phyloP scores from a whole-genome alignment of 768 basidiomycete genomes.

The Paxillus ammoniavirescens region DNA sequence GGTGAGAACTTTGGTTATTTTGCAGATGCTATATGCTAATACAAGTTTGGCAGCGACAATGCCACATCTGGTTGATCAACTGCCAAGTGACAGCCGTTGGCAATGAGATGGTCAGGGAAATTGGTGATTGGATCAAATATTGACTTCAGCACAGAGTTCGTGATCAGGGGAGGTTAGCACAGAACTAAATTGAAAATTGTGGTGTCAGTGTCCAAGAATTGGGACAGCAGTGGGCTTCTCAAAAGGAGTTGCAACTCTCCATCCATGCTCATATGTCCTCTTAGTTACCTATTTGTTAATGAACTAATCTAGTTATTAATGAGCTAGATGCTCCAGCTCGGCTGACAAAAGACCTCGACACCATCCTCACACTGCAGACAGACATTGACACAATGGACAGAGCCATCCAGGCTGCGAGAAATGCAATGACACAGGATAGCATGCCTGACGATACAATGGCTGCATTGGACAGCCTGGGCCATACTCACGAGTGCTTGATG shows the following conservation, averaged over 20 bases:
- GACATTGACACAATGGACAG: slow-evolving; percentile 24
- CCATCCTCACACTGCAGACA: slow-evolving; percentile 30
- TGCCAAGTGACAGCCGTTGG: slow-evolving; percentile 30
- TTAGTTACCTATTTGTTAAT: background rate
- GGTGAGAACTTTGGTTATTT: slow-evolving; percentile 21
- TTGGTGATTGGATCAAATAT: slow-evolving; percentile 33
- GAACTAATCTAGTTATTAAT: slow-evolving; percentile 18
- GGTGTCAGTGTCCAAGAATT: slow-evolving; percentile 19
- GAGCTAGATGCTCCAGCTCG: slow-evolving; percentile 25
- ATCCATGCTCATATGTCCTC: slow-evolving; percentile 26
- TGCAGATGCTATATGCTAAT: background rate
- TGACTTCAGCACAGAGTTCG: slow-evolving; percentile 17
- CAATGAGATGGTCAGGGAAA: slow-evolving; percentile 22
- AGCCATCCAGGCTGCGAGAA: slow-evolving; percentile 13
- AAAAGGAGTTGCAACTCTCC: slow-evolving; percentile 31
- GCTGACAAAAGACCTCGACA: slow-evolving; percentile 34
- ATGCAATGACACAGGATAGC: slow-evolving; percentile 4
- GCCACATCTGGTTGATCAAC: slow-evolving; percentile 34
- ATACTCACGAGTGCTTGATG: slow-evolving; percentile 17
- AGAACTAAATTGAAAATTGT: slow-evolving; percentile 15
- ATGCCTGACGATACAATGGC: slow-evolving; percentile 2
- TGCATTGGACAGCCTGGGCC: slow-evolving; percentile 19
- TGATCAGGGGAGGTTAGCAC: slow-evolving; percentile 11
- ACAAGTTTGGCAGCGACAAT: slow-evolving; percentile 13
- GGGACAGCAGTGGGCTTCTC: slow-evolving; percentile 31